Conservation (phyloP, 2,329 filamentous ascomycete species). For the Coniochaeta prunicola region DNA sequence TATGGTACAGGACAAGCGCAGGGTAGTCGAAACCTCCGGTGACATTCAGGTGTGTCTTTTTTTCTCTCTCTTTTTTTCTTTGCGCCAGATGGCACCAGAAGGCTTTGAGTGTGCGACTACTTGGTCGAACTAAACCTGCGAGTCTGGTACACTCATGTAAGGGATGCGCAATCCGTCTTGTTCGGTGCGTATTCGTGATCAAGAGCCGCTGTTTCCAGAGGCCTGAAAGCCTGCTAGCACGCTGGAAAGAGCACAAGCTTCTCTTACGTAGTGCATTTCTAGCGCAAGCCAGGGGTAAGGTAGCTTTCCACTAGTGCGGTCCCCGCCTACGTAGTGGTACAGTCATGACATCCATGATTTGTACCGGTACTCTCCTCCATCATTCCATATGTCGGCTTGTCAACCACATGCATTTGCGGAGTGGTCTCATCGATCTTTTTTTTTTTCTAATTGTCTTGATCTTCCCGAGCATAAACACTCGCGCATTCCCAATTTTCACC, state of each 20-base stretch:
- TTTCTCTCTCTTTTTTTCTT: too few species aligned
- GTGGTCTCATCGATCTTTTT: neutral
- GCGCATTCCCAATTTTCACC: neutral
- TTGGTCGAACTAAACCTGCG: too few species aligned
- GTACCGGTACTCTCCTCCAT: neutral
- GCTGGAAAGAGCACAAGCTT: neutral
- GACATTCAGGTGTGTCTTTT: too few species aligned
- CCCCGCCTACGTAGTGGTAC: neutral
- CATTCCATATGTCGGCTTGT: neutral
- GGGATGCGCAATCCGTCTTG: neutral
- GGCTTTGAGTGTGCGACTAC: too few species aligned
- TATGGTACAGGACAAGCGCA: too few species aligned
- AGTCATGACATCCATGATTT: conserved; percentile 1
- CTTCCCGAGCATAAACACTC: neutral
- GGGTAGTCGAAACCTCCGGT: too few species aligned
- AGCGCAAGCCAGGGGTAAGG: neutral
- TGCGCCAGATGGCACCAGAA: too few species aligned
- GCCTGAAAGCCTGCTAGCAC: neutral
- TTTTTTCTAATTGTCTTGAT: neutral
- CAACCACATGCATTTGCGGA: neutral
- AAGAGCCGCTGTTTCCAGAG: neutral
- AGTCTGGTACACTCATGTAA: too few species aligned
- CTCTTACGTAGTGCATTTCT: conserved; percentile 1
- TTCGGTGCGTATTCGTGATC: neutral
- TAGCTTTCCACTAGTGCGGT: neutral